Evolutionary conservation across 805 yeast genomes (phyloP).

Genomic region (Candida sanyiensis): DNA sequence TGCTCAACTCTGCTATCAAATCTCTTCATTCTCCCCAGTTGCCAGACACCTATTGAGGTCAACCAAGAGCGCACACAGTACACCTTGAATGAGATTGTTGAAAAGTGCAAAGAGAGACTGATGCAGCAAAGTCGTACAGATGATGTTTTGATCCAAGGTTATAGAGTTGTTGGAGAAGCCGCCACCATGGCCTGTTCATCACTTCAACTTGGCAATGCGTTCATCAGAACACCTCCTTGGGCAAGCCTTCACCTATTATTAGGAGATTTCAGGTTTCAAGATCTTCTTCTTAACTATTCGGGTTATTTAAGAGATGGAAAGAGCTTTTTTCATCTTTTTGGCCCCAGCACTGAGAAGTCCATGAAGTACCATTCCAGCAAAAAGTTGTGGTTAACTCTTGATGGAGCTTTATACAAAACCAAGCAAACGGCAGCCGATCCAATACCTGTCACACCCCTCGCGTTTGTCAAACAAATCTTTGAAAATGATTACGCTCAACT

Average conservation of each 20-base stretch:
- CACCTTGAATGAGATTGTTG: slow-evolving; percentile 34
- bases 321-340: slow-evolving; percentile 16
- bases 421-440: slow-evolving; percentile 11
- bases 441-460: slow-evolving; percentile 4
- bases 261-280: slow-evolving; percentile 12
- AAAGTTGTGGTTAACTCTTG: slow-evolving; percentile 7
- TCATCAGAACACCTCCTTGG: slow-evolving; percentile 43
- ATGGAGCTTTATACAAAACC: slow-evolving; percentile 14
- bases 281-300: slow-evolving; percentile 12
- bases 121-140: slow-evolving; percentile 21
- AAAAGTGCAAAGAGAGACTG: slow-evolving; percentile 33
- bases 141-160: slow-evolving; percentile 42
- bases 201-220: slow-evolving; percentile 34
- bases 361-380: not conserved
- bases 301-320: slow-evolving; percentile 9
- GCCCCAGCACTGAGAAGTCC: slow-evolving; percentile 10
- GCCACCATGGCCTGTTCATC: slow-evolving; percentile 28
- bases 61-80: not conserved
- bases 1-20: not conserved
- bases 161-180: slow-evolving; percentile 29
- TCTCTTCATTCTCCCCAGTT: not conserved
- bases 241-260: slow-evolving; percentile 19
- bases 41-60: not conserved
- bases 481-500: slow-evolving; percentile 8
- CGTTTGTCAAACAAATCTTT: slow-evolving; percentile 10